Evolutionary conservation across 2,329 filamentous ascomycete genomes (phyloP).

Genomic region (Cordyceps cicadae): DNA sequence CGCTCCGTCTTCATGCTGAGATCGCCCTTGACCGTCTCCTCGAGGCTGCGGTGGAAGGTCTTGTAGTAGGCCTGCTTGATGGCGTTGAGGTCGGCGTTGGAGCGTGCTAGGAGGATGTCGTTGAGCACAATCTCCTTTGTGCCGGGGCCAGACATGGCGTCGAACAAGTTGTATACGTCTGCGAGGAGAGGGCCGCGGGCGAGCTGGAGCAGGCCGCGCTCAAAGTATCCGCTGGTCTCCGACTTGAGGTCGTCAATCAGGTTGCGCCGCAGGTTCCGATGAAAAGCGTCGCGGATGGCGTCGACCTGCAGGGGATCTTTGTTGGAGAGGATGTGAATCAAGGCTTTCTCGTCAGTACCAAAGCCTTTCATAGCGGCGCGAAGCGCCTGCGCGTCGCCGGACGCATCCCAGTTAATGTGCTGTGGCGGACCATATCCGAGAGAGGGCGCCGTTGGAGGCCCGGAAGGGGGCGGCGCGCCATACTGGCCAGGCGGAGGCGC

Average conservation of each 20-base stretch:
- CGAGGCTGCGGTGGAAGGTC: constrained; percentile 57
- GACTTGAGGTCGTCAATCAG: constrained; percentile 67
- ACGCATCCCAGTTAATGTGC: constrained; percentile 60
- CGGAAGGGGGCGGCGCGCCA: constrained; percentile 30
- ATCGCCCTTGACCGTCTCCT: constrained; percentile 66
- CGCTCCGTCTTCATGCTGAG: constrained; percentile 78
- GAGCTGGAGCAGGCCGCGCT: constrained; percentile 65
- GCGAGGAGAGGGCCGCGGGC: constrained; percentile 70
- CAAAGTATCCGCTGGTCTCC: constrained; percentile 69
- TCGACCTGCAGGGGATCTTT: constrained; percentile 74
- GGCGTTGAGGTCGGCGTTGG: constrained; percentile 78
- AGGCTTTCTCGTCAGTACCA: constrained; percentile 72
- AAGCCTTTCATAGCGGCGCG: constrained; percentile 88
- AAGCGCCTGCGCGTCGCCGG: constrained; percentile 59
- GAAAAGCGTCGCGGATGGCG: constrained; percentile 58
- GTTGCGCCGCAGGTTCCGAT: constrained; percentile 54
- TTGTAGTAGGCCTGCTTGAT: constrained; percentile 75
- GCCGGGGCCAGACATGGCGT: constrained; percentile 68
- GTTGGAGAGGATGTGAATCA: constrained; percentile 62
- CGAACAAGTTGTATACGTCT: constrained; percentile 62
- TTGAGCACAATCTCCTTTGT: constrained; percentile 84
- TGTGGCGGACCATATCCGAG: constrained; percentile 68
- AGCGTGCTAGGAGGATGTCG: constrained; percentile 73
- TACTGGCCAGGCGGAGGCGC: constrained; percentile 29
- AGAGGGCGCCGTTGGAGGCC: constrained; percentile 55